Evolutionary conservation across 176 grass and related monocot genomes (phyloP).

Genomic region (Hsuehochloa calcarea): DNA sequence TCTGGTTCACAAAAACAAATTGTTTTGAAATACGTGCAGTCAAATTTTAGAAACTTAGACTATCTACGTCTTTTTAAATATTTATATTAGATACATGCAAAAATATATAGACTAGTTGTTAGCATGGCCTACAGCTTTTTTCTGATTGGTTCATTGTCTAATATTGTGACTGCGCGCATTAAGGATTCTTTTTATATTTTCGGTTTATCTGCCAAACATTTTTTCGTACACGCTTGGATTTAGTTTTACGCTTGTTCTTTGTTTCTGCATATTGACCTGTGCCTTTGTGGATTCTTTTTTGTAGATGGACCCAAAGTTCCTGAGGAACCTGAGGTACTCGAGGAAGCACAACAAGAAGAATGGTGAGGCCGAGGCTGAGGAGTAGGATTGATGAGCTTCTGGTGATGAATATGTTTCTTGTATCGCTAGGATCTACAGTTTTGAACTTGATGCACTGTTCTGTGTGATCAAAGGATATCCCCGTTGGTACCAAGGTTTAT

Average conservation of each 20-base stretch:
- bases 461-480: conserved; percentile 27
- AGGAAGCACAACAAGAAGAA: conserved; percentile 67
- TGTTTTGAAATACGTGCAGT: too few species aligned
- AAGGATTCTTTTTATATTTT: not conserved
- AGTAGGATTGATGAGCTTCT: conserved; percentile 29
- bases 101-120: too few species aligned
- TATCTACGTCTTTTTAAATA: too few species aligned
- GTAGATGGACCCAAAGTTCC: conserved; percentile 76
- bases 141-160: not conserved
- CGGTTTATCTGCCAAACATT: not conserved
- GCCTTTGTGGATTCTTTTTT: not conserved
- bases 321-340: conserved; percentile 75
- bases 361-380: conserved; percentile 34
- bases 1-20: too few species aligned
- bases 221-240: not conserved
- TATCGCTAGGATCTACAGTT: conserved; percentile 32
- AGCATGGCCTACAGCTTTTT: not conserved
- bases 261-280: not conserved
- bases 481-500: conserved; percentile 9
- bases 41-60: too few species aligned
- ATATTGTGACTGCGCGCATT: not conserved
- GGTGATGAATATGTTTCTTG: conserved; percentile 15
- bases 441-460: not conserved
- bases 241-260: not conserved
- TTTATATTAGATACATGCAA: too few species aligned